Evolutionary conservation across 1,284 basidiomycete species (phyloP).

Genomic region (Cystobasidiaceae sp.): DNA sequence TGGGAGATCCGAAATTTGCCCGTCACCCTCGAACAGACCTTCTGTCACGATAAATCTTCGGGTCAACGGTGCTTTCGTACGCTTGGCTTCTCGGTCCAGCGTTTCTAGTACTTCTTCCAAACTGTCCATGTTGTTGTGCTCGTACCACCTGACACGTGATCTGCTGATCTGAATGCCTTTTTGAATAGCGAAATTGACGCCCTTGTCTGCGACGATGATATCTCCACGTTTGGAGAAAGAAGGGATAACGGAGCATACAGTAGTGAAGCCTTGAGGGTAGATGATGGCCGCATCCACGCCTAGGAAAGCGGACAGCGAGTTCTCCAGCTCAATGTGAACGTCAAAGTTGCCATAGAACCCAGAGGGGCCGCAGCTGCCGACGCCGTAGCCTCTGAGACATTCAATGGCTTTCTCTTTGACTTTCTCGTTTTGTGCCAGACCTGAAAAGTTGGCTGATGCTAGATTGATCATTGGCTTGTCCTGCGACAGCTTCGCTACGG

Average conservation of each 20-base stretch:
- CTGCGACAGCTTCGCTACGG: constrained; percentile 2
- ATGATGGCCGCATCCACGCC: constrained; percentile 84
- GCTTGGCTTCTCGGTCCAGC: constrained; percentile 80
- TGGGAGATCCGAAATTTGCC: constrained; percentile 82
- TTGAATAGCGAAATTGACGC: constrained; percentile 90
- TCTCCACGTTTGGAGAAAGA: constrained; percentile 98
- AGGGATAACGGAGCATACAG: constrained; percentile 88
- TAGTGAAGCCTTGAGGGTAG: constrained; percentile 91
- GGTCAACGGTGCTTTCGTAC: constrained; percentile 73
- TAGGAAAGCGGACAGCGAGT: constrained; percentile 82
- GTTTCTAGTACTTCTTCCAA: constrained; percentile 79
- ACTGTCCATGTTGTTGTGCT: constrained; percentile 88
- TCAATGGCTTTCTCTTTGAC: constrained; percentile 82
- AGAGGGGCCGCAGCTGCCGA: constrained; percentile 92
- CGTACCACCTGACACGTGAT: constrained; percentile 88
- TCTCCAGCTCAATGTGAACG: constrained; percentile 84
- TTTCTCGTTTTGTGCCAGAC: constrained; percentile 77
- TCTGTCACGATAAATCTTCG: constrained; percentile 95
- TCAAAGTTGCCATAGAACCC: constrained; percentile 98
- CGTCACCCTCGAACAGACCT: constrained; percentile 93
- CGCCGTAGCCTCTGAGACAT: constrained; percentile 83
- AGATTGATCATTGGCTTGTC: constrained; percentile 63
- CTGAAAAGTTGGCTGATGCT: constrained; percentile 87
- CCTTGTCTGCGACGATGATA: constrained; percentile 93
- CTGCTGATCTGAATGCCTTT: constrained; percentile 96